These are phyloP conservation scores for Cercophora sp. DNA, from an alignment of 495 filamentous ascomycete genomes.

Conservation along the genomic window DNA sequence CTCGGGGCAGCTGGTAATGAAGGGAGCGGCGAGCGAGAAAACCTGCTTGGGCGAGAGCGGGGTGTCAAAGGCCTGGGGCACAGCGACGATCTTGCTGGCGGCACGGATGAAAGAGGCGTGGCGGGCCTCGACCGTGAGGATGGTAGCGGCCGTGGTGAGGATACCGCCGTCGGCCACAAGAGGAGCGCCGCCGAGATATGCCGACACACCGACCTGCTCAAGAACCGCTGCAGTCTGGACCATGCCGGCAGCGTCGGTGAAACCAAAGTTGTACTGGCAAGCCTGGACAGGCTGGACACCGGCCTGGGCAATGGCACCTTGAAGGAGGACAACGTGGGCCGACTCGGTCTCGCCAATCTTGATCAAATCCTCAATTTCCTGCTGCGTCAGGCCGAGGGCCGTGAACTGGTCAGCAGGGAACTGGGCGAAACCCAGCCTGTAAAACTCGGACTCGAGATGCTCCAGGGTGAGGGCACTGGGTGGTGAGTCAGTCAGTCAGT, in stretches of 20 bases:
- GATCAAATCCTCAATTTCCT: conserved; percentile 47
- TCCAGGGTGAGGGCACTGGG: conserved; percentile 60
- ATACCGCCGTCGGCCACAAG: conserved; percentile 49
- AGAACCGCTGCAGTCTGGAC: conserved; percentile 56
- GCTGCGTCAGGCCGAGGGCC: conserved; percentile 48
- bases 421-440: conserved; percentile 56
- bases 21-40: conserved; percentile 61
- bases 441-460: conserved; percentile 60
- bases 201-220: conserved; percentile 59
- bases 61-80: conserved; percentile 58
- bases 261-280: conserved; percentile 60
- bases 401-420: conserved; percentile 57
- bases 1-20: conserved; percentile 57
- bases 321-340: conserved; percentile 54
- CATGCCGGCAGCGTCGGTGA: conserved; percentile 57
- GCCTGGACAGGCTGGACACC: conserved; percentile 54
- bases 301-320: conserved; percentile 49
- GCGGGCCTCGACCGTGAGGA: conserved; percentile 58
- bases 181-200: conserved; percentile 60
- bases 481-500: conserved; percentile 18
- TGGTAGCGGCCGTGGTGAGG: conserved; percentile 54
- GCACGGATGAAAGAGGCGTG: conserved; percentile 59
- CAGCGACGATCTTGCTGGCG: conserved; percentile 41
- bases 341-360: conserved; percentile 52
- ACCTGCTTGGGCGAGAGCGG: conserved; percentile 54